Evolutionary conservation across 192 early-diverging fungal genomes (phyloP).

Genomic region (Rhizophagus clarus): DNA sequence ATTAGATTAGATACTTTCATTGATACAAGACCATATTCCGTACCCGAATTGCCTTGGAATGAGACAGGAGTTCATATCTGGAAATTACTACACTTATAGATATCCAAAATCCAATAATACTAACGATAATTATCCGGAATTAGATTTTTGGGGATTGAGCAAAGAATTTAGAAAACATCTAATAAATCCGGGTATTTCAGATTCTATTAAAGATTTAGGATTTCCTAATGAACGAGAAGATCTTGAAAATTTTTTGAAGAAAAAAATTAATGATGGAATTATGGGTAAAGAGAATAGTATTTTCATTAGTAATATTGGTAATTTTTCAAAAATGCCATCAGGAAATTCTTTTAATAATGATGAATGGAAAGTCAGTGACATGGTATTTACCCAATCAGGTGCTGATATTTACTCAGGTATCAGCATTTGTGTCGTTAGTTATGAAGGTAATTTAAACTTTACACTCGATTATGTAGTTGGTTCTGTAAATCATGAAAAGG

Average conservation of each 20-base stretch:
- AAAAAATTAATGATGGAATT: neutral
- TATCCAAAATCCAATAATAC: no score
- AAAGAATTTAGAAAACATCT: neutral
- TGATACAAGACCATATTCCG: neutral
- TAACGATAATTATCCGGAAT: neutral
- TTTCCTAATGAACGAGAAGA: neutral
- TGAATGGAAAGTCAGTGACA: no score
- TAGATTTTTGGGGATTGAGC: neutral
- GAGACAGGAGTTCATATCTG: neutral
- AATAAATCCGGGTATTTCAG: neutral
- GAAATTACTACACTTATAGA: no score
- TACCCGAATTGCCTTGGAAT: neutral
- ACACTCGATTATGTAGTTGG: no score
- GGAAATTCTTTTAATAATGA: no score
- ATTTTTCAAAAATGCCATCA: no score
- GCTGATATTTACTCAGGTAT: no score
- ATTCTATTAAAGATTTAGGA: neutral
- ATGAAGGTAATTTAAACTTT: no score
- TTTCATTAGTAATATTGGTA: neutral
- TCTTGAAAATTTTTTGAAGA: neutral
- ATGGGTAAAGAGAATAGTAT: neutral
- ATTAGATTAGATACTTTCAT: neutral
- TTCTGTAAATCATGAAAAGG: no score
- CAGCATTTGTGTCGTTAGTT: no score
- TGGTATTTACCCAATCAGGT: no score